phyloP scores from a whole-genome alignment of 1,284 basidiomycete species.

The Coniophora puteana region DNA sequence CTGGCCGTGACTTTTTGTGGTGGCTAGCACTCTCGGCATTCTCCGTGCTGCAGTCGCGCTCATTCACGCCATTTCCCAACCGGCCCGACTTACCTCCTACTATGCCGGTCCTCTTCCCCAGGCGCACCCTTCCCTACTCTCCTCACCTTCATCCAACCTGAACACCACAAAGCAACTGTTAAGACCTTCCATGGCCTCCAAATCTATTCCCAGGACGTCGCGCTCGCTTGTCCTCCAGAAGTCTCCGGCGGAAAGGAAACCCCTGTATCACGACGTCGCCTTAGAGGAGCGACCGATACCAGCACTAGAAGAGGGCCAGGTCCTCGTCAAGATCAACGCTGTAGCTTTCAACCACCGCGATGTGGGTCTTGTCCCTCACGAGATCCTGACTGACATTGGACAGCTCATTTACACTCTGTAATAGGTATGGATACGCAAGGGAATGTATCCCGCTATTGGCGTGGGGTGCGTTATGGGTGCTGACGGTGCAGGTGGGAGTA shows the following conservation, averaged over 20 bases:
- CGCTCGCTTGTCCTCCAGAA: constrained; percentile 41
- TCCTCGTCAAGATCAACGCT: constrained; percentile 65
- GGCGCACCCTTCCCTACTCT: too few relatives aligned
- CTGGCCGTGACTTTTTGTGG: too few relatives aligned
- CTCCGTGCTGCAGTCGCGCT: too few relatives aligned
- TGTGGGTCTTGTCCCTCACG: constrained; percentile 37
- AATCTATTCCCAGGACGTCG: constrained; percentile 31
- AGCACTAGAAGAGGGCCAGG: constrained; percentile 46
- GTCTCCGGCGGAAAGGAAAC: constrained; percentile 26
- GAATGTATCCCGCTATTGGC: constrained; percentile 64
- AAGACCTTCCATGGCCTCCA: too few relatives aligned
- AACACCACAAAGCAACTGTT: too few relatives aligned
- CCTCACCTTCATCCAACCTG: too few relatives aligned
- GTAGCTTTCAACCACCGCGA: constrained; percentile 81
- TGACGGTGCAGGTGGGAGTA: constrained; percentile 66
- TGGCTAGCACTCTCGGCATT: too few relatives aligned
- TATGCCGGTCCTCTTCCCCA: too few relatives aligned
- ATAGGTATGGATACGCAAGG: constrained; percentile 73
- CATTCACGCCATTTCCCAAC: too few relatives aligned
- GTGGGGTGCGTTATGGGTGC: constrained; percentile 63
- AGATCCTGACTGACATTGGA: background rate
- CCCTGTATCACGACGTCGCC: constrained; percentile 48
- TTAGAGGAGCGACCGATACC: constrained; percentile 44
- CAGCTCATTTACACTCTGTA: background rate
- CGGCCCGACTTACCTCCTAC: too few relatives aligned